Percentiles rank a stretch among this genome's conserved stretches.
Conservation (phyloP, 75 land plant species). For the Cupressus sempervirens region DNA sequence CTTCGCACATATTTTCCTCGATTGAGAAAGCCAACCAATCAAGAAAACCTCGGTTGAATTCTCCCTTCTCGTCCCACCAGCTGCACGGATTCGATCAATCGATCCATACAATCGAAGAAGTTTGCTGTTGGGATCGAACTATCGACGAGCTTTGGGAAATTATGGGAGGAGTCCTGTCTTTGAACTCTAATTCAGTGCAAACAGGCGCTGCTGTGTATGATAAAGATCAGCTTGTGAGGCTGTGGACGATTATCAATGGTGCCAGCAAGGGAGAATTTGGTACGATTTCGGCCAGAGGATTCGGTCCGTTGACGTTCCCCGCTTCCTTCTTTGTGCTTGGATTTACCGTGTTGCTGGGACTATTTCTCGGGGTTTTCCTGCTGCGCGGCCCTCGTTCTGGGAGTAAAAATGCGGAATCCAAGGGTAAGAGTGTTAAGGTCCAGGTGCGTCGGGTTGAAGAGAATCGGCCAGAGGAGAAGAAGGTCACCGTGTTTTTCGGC, state of each 20-base stretch:
- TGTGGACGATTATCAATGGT: constrained; percentile 1
- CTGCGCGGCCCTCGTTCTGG: neutral
- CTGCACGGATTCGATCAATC: too few species aligned
- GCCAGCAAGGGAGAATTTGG: neutral
- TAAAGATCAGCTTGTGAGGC: neutral
- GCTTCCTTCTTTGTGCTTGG: neutral
- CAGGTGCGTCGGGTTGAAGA: constrained; percentile 1
- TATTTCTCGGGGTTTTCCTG: neutral
- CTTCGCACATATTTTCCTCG: too few species aligned
- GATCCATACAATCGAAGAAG: too few species aligned
- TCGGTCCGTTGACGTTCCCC: neutral
- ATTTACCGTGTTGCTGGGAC: neutral
- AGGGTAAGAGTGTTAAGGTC: neutral
- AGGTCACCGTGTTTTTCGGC: constrained; percentile 67
- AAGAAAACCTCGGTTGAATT: too few species aligned
- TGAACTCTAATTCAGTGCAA: neutral
- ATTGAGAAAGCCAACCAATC: too few species aligned
- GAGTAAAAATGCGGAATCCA: neutral
- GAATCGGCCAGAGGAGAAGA: constrained; percentile 47
- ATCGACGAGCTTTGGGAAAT: neutral
- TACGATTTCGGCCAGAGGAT: neutral
- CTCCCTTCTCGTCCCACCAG: too few species aligned
- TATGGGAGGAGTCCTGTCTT: neutral
- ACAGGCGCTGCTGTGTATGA: neutral
- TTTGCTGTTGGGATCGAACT: neutral